Conservation (phyloP, 1,284 basidiomycete genomes). For the Singerocomus inundabilis region DNA sequence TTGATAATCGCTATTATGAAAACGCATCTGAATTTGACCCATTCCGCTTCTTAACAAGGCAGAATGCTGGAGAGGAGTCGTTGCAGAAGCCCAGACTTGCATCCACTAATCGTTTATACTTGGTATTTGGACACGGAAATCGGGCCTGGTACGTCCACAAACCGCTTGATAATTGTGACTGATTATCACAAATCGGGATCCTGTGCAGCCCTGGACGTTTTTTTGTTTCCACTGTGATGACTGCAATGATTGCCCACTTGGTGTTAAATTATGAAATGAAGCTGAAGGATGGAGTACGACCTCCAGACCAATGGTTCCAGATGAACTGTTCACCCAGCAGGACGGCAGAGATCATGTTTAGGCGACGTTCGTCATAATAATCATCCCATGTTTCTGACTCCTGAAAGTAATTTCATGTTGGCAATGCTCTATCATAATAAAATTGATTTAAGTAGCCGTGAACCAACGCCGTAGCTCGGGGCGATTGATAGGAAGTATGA, state of each 20-base stretch:
- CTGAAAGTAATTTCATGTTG: slow-evolving; percentile 13
- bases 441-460: slow-evolving; percentile 11
- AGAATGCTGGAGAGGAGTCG: slow-evolving; percentile 17
- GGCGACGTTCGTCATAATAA: slow-evolving; percentile 19
- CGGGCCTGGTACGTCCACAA: slow-evolving; percentile 40
- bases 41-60: slow-evolving; percentile 37
- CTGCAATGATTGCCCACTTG: slow-evolving; percentile 37
- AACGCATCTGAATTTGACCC: slow-evolving; percentile 36
- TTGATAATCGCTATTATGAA: slow-evolving; percentile 35
- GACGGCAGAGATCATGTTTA: slow-evolving; percentile 34
- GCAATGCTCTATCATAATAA: slow-evolving; percentile 11
- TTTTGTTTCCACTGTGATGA: slow-evolving; percentile 37
- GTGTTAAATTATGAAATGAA: slow-evolving; percentile 38
- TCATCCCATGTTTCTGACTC: slow-evolving; percentile 6
- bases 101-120: slow-evolving; percentile 34
- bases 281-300: slow-evolving; percentile 36
- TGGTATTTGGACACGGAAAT: slow-evolving; percentile 43
- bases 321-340: slow-evolving; percentile 35
- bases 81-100: slow-evolving; percentile 27
- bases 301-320: slow-evolving; percentile 38
- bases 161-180: neutral
- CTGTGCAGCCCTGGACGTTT: slow-evolving; percentile 38
- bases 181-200: neutral
- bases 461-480: slow-evolving; percentile 7
- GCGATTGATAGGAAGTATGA: slow-evolving; percentile 17